A percentile compares a stretch with the other conserved stretches of the same genome.
Evolutionary conservation across 306 rosid genomes (phyloP).

Genomic region (Pyrus pyrifolia): DNA sequence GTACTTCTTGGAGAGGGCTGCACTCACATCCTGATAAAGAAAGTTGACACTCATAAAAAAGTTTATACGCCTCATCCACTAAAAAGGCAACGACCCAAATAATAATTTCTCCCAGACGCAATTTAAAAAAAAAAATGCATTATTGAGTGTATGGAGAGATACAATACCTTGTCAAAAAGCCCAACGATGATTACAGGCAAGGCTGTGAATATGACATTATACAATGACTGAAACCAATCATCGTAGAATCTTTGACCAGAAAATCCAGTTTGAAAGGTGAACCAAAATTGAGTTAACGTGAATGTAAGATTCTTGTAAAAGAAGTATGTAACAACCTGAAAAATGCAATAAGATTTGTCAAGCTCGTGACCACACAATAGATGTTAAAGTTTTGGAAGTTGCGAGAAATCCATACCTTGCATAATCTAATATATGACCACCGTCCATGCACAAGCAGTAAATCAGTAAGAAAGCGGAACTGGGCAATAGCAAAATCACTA

Average conservation of each 20-base stretch:
- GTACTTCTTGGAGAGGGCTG: conserved; percentile 87
- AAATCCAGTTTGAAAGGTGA: conserved; percentile 93
- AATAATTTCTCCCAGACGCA: background rate
- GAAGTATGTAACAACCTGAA: conserved; percentile 90
- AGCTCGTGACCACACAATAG: conserved; percentile 5
- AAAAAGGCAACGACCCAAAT: background rate
- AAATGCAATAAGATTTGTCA: conserved; percentile 12
- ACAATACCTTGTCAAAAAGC: conserved; percentile 78
- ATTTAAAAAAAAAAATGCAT: background rate
- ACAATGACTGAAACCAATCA: conserved; percentile 91
- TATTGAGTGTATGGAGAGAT: conserved; percentile 14
- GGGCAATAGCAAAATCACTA: conserved; percentile 97
- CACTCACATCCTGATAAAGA: conserved; percentile 73
- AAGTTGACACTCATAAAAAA: background rate
- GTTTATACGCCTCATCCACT: background rate
- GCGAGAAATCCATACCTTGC: conserved; percentile 61
- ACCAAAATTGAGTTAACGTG: conserved; percentile 97
- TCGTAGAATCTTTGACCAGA: conserved; percentile 99
- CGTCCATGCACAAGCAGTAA: conserved; percentile 98
- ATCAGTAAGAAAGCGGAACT: conserved; percentile 90
- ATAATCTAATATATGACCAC: conserved; percentile 92
- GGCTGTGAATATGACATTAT: conserved; percentile 91
- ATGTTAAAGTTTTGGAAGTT: conserved; percentile 1
- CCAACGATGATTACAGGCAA: conserved; percentile 91
- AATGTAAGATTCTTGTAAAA: conserved; percentile 97